Conservation (phyloP, 2,329 filamentous ascomycete genomes). For the Graphium sp. region DNA sequence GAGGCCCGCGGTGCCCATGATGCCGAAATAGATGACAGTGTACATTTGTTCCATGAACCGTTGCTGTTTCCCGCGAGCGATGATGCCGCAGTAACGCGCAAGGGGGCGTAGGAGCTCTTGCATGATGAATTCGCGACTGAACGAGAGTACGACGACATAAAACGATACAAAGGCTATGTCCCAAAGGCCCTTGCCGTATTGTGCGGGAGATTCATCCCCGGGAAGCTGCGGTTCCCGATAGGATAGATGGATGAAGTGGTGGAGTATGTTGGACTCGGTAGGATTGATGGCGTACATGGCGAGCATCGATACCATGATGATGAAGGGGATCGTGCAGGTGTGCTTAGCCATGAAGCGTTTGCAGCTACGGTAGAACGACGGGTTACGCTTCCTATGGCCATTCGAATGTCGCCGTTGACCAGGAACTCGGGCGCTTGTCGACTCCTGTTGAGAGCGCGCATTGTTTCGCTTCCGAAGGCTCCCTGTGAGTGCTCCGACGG, state of each 20-base stretch:
- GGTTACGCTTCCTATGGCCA: constrained; percentile 16
- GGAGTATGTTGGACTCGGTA: constrained; percentile 58
- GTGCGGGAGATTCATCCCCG: constrained; percentile 27
- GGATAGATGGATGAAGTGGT: constrained; percentile 76
- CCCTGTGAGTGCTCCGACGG: no score
- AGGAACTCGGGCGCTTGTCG: constrained; percentile 32
- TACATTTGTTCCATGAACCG: constrained; percentile 96
- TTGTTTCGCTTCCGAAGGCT: no score
- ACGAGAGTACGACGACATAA: constrained; percentile 78
- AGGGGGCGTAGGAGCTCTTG: constrained; percentile 70
- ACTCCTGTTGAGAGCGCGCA: constrained; percentile 36
- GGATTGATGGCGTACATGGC: constrained; percentile 61
- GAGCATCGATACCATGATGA: constrained; percentile 47
- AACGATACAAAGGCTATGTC: constrained; percentile 80
- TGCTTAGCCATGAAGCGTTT: constrained; percentile 42
- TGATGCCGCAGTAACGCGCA: constrained; percentile 53
- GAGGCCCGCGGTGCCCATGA: constrained; percentile 69
- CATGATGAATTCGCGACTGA: constrained; percentile 93
- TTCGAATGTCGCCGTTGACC: constrained; percentile 1
- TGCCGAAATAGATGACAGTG: constrained; percentile 75
- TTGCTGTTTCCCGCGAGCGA: constrained; percentile 58
- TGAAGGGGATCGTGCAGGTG: constrained; percentile 49
- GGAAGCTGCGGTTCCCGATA: constrained; percentile 43
- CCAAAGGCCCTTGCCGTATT: constrained; percentile 80
- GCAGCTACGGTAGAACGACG: constrained; percentile 37